These are phyloP conservation scores for Liriodendron chinense DNA, from an alignment of 164 flowering plant species.

Conservation along the genomic window DNA sequence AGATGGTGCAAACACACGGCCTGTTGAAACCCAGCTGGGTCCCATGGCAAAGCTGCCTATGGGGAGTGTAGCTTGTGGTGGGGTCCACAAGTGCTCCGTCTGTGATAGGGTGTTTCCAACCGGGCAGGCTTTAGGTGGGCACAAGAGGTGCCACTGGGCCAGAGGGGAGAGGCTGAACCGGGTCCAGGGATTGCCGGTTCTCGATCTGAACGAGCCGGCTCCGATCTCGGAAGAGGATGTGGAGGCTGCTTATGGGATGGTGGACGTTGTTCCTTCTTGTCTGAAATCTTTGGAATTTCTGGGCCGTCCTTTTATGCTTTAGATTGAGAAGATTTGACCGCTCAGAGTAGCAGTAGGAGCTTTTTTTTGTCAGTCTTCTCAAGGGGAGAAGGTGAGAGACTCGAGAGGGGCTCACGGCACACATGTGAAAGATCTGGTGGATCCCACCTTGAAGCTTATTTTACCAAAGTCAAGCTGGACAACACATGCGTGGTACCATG, in stretches of 20 bases:
- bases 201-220: constrained; percentile 12
- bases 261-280: constrained; percentile 16
- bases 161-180: neutral
- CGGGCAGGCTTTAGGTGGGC: constrained; percentile 68
- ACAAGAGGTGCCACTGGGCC: constrained; percentile 52
- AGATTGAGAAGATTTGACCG: no score
- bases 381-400: no score
- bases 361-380: no score
- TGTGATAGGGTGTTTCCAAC: constrained; percentile 47
- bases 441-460: no score
- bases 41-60: constrained; percentile 7
- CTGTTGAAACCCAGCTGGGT: neutral
- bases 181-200: neutral
- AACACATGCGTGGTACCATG: no score
- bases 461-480: no score
- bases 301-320: no score
- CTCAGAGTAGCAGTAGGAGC: no score
- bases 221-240: constrained; percentile 8
- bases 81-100: constrained; percentile 46
- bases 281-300: neutral
- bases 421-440: no score
- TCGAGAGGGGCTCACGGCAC: no score
- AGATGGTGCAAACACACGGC: neutral
- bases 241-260: constrained; percentile 11
- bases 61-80: constrained; percentile 3